Evolutionary conservation across 768 basidiomycete species (phyloP), one percentile per base, ranked within the genome.

Genomic region (Pluteus cervinus): DNA sequence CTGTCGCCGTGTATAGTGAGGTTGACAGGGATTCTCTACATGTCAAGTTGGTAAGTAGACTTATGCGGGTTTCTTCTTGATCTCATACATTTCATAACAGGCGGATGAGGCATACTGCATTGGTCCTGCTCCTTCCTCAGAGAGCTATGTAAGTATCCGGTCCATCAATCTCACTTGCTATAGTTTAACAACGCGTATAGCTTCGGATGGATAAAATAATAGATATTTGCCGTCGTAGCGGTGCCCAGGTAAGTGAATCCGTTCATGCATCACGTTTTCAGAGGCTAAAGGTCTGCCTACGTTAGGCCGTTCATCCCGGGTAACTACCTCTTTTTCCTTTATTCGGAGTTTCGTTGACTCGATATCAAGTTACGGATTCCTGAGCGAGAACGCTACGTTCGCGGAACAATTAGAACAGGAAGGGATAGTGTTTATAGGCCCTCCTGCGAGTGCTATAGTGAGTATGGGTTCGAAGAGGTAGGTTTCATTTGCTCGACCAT

Each of bases 401-500:
- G 78, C 92, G 0, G 68, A 81, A 50, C 65, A 60, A 29, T 72
- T 96, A 8, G 74, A 79, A n/a, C 60, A 76, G 30, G 84, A 81
- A 50, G 86, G 88, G 0, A 76, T 97, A 45, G 75, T 84, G 3
- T 96, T 93, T 53, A 90, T 97, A 43, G 92, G 92, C 0, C 92
- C 93, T 11, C 87, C 92, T 2, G 72, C 85, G 1, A 74, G 72
- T 48, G 91, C 93, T 21, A 97, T 97, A 44, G 63, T 84, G 10
- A 86, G 83, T 50, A 97, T 96, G 93, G 93, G 92, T 2, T 92
- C 88, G 0, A 96, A 97, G 69, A 89, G 90, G 86, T 87, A 21
- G 62, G 43, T 24, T 24, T 14, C 17, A 7, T 38, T 18, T 30
- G 12, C 12, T 12, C 16, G 21, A 26, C 23, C 39, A 29, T 22